These are phyloP conservation scores for Xylariaceae sp. DNA, from an alignment of 2,329 filamentous ascomycete genomes.

Conservation along the genomic window DNA sequence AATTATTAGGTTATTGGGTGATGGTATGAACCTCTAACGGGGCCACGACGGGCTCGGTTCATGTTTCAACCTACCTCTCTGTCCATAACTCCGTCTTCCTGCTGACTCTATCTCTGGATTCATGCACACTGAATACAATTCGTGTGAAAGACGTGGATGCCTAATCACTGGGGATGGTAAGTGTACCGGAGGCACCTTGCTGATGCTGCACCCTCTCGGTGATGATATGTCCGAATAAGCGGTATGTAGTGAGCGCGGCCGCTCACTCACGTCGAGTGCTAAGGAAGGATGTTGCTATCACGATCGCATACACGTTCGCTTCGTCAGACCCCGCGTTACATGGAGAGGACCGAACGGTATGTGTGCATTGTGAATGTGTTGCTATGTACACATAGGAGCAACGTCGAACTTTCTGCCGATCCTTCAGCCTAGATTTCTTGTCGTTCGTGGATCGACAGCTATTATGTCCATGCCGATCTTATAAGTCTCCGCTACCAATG, in stretches of 20 bases:
- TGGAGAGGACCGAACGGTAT: neutral
- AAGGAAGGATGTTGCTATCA: neutral
- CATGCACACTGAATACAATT: no score
- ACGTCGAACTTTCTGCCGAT: conserved; percentile 16
- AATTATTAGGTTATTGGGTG: no score
- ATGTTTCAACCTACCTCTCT: conserved; percentile 2
- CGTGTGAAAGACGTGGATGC: no score
- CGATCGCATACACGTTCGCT: neutral
- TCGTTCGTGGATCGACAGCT: conserved; percentile 5
- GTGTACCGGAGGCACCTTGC: neutral
- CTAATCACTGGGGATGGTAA: neutral
- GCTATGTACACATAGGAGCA: no score
- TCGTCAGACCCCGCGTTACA: neutral
- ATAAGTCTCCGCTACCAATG: conserved; percentile 2
- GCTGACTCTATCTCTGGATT: neutral
- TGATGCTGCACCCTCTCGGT: conserved; percentile 4
- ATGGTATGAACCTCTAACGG: conserved; percentile 17
- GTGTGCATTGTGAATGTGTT: conserved; percentile 6
- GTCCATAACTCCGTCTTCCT: no score
- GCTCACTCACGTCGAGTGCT: neutral
- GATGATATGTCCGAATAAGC: neutral
- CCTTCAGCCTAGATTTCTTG: conserved; percentile 12
- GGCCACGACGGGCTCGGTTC: conserved; percentile 11
- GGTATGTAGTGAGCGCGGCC: neutral
- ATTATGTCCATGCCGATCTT: conserved; percentile 8